A percentile compares a stretch with the other conserved stretches of the same genome.
Conservation (phyloP, 768 basidiomycete genomes). For the Grammothele lineata region DNA sequence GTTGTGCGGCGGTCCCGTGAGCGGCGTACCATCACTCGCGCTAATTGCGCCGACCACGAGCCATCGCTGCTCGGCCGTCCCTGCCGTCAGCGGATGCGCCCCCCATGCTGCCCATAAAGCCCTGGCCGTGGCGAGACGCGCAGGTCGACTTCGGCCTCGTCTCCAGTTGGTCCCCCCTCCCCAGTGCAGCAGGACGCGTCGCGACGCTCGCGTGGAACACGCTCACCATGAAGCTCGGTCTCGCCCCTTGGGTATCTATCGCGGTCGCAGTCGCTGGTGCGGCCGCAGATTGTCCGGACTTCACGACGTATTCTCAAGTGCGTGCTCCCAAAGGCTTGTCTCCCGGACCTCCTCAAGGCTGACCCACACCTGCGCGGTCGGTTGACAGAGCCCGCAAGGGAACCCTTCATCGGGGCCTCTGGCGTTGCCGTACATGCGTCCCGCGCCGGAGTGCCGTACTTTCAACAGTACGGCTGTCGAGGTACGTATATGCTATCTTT, state of each 20-base stretch:
- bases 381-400: constrained; percentile 51
- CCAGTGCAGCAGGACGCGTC: too few relatives aligned
- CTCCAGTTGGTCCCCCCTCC: too few relatives aligned
- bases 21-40: too few relatives aligned
- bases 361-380: too few relatives aligned
- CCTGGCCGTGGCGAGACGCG: too few relatives aligned
- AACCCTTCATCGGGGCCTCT: constrained; percentile 56
- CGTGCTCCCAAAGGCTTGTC: constrained; percentile 8
- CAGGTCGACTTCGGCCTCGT: too few relatives aligned
- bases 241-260: constrained; percentile 13
- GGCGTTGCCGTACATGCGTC: constrained; percentile 69
- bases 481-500: constrained; percentile 35
- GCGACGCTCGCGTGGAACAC: constrained; percentile 6
- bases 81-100: too few relatives aligned
- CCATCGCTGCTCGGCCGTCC: too few relatives aligned
- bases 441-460: constrained; percentile 62
- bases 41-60: too few relatives aligned
- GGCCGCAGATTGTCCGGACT: constrained; percentile 52
- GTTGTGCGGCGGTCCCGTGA: too few relatives aligned
- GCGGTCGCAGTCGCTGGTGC: constrained; percentile 22
- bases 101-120: too few relatives aligned
- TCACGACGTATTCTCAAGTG: constrained; percentile 54
- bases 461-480: constrained; percentile 76
- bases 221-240: constrained; percentile 23
- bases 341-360: too few relatives aligned